Conservation (phyloP, 768 basidiomycete species). For the Russula vinacea region DNA sequence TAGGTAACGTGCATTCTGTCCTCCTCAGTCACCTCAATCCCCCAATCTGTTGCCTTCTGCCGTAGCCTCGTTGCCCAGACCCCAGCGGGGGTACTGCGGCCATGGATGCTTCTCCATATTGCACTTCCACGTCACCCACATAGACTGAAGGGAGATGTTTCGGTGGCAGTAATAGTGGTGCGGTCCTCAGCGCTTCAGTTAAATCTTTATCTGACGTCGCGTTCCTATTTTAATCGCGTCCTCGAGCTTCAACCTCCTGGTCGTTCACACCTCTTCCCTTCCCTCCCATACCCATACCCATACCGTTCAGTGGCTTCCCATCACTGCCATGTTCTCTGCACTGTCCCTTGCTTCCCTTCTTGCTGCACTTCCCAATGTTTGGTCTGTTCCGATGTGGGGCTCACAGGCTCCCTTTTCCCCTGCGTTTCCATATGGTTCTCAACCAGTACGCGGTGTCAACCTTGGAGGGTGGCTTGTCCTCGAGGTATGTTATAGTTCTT, state of each 20-base stretch:
- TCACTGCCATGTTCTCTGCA: constrained; percentile 14
- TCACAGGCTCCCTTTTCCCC: constrained; percentile 38
- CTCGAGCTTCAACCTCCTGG: neutral
- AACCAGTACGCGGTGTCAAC: constrained; percentile 80
- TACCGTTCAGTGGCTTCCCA: constrained; percentile 21
- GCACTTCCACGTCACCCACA: neutral
- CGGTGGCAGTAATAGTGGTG: neutral
- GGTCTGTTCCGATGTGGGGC: constrained; percentile 18
- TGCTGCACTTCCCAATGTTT: constrained; percentile 36
- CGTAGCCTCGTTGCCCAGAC: neutral
- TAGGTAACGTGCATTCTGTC: neutral
- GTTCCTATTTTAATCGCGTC: neutral
- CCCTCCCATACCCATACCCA: constrained; percentile 5
- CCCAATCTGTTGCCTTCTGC: neutral
- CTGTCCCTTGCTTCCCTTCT: constrained; percentile 32
- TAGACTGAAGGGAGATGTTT: neutral
- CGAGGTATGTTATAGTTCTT: constrained; percentile 39
- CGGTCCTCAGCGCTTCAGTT: neutral
- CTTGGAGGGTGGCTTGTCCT: constrained; percentile 66
- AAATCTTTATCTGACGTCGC: neutral
- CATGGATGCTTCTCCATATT: neutral
- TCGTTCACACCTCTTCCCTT: too few species aligned
- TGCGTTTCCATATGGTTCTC: constrained; percentile 68
- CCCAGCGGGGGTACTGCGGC: neutral
- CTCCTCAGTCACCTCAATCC: neutral